Evolutionary conservation across 192 early-diverging fungal genomes (phyloP), one percentile per base, ranked within the genome.

Genomic region (Borealophlyctis nickersoniae): DNA sequence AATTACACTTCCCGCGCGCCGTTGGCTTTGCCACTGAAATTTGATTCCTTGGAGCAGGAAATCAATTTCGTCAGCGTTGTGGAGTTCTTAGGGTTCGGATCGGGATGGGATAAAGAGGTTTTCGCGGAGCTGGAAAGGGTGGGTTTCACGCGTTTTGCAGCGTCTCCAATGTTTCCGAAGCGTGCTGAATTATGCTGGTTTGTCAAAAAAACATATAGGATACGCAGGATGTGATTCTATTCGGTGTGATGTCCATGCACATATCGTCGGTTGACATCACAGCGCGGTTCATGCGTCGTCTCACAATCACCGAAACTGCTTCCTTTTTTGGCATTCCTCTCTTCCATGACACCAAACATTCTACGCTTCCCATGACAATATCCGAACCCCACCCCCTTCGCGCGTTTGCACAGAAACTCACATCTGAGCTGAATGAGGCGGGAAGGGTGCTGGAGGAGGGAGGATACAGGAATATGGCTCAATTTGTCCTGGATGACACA

Each of bases 201-300:
- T n/a, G n/a, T n/a, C n/a, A n/a, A n/a, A n/a, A n/a, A n/a, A n/a
- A n/a, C n/a, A n/a, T n/a, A n/a, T 19, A 45, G 39, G 19, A 45
- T 19, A 45, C 9, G 9, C 39, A 19, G 9, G 39, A 56, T 1
- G 16, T 0, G 56, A 35, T 39, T 24, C 75, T 81, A 34, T 94
- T 88, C 77, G 92, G 92, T 7, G 81, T 82, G 64, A 90, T 95
- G 80, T 85, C 88, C 49, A 75, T 92, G 61, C 89, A 93, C 61
- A 91, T 95, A 34, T 84, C 88, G 0, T 83, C 84, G 30, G 79
- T 80, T 0, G 58, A 71, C 0, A 52, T 88, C 48, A 77, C 74
- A 2, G 86, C 92, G 22, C 67, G 77, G 49, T 78, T 75, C 3
- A 63, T 90, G n/a, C 80, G 83, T 33, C 69, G 79, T 13, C 66